phyloP scores from a whole-genome alignment of 805 yeast genomes.

The Kodamaea sagamina region DNA sequence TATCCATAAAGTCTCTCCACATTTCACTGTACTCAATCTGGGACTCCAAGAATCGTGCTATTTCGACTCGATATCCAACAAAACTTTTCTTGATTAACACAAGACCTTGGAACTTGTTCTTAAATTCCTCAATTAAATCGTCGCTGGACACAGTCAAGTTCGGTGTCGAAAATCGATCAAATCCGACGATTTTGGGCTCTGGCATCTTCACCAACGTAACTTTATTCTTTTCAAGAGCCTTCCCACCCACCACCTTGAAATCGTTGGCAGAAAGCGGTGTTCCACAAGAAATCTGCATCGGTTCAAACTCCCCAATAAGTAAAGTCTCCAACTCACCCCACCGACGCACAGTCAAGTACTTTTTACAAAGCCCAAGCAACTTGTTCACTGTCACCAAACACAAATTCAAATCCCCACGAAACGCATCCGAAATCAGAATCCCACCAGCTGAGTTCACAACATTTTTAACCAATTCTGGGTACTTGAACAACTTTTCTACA shows the following conservation, averaged over 20 bases:
- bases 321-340: constrained; percentile 7
- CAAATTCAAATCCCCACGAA: constrained; percentile 7
- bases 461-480: constrained; percentile 9
- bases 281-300: too few relatives aligned
- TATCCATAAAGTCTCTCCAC: constrained; percentile 12
- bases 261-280: constrained; percentile 2
- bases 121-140: background rate
- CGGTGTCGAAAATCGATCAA: too few relatives aligned
- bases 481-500: constrained; percentile 9
- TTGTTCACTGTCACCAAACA: constrained; percentile 9
- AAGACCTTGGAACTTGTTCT: background rate
- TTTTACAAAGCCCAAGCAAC: constrained; percentile 8
- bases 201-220: background rate
- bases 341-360: constrained; percentile 3
- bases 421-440: constrained; percentile 1
- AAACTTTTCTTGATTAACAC: constrained; percentile 3
- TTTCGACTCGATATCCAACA: background rate
- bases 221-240: background rate
- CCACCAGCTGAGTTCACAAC: constrained; percentile 2
- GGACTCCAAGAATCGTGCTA: constrained; percentile 4
- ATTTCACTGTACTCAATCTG: constrained; percentile 9
- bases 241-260: constrained; percentile 1
- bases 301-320: constrained; percentile 1
- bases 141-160: background rate
- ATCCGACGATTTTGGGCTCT: too few relatives aligned